Conservation (phyloP, 176 grass and related monocot genomes). For the Carex scoparia region DNA sequence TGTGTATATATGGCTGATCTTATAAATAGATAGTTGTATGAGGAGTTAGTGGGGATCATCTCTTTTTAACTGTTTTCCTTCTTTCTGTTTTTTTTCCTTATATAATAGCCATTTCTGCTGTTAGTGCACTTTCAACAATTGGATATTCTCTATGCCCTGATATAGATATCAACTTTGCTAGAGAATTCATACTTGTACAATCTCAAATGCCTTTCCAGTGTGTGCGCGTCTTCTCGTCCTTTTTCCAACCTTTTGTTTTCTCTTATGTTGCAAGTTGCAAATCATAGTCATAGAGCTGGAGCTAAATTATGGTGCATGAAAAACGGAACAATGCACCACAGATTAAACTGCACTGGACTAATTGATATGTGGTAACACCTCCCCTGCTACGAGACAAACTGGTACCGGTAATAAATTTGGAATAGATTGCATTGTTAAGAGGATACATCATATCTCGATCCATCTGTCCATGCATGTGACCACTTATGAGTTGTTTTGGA, state of each 20-base stretch:
- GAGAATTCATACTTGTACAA: neutral
- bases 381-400: neutral
- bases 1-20: neutral
- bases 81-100: constrained; percentile 2
- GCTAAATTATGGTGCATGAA: neutral
- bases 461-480: neutral
- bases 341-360: neutral
- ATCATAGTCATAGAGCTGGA: neutral
- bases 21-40: neutral
- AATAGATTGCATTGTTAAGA: neutral
- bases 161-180: neutral
- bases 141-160: neutral
- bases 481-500: neutral
- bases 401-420: neutral
- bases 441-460: constrained; percentile 8
- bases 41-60: neutral
- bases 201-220: neutral
- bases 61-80: neutral
- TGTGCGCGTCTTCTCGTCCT: neutral
- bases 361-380: neutral
- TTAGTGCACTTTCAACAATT: neutral
- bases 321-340: neutral
- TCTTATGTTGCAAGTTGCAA: neutral
- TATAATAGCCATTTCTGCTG: neutral
- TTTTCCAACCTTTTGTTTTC: neutral